Evolutionary conservation across 495 filamentous ascomycete species (phyloP).

Genomic region (Ramalina intermedia): DNA sequence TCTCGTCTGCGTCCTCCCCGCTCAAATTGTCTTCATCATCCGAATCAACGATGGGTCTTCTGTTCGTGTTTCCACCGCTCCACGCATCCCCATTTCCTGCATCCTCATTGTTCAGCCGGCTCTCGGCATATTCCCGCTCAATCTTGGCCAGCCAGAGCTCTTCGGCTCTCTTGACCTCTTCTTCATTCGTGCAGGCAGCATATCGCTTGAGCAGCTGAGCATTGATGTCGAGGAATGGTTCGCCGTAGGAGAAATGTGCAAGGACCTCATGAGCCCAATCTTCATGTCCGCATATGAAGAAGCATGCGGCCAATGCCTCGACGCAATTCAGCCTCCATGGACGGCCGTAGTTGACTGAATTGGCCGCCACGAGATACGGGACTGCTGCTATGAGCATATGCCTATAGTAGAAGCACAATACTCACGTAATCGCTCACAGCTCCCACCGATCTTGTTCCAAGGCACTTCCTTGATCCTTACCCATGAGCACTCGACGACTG

Average conservation of each 20-base stretch:
- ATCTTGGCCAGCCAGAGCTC: constrained; percentile 77
- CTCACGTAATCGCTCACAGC: constrained; percentile 59
- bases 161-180: constrained; percentile 76
- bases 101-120: constrained; percentile 46
- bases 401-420: background rate
- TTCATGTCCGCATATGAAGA: constrained; percentile 76
- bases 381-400: constrained; percentile 25
- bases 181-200: constrained; percentile 66
- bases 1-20: constrained; percentile 34
- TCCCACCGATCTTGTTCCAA: constrained; percentile 83
- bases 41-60: constrained; percentile 36
- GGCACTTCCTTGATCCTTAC: constrained; percentile 82
- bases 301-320: constrained; percentile 84
- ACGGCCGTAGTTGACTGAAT: constrained; percentile 92
- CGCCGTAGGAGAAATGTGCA: constrained; percentile 73
- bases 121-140: constrained; percentile 78
- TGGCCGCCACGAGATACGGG: constrained; percentile 91
- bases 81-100: constrained; percentile 52
- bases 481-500: constrained; percentile 97
- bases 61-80: constrained; percentile 78
- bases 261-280: constrained; percentile 83
- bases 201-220: constrained; percentile 67
- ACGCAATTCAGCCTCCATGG: constrained; percentile 91
- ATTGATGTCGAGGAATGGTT: constrained; percentile 81
- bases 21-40: constrained; percentile 32